phyloP scores from a whole-genome alignment of 139 green algal species.

The Raphidocelis subcapitata region DNA sequence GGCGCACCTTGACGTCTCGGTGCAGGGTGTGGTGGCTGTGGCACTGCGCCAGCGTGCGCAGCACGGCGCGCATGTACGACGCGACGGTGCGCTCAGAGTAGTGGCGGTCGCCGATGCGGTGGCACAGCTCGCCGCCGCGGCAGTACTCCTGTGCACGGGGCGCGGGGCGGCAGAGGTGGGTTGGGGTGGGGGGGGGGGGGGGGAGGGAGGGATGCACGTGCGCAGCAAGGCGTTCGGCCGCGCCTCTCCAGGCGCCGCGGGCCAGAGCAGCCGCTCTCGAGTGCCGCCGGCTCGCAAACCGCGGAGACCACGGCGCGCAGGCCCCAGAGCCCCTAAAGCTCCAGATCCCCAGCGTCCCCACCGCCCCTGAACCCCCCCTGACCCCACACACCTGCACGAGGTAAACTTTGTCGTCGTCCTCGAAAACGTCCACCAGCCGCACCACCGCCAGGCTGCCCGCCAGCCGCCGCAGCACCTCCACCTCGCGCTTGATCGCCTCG shows the following conservation, averaged over 20 bases:
- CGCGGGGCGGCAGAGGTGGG: too few relatives aligned
- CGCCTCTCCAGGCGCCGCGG: too few relatives aligned
- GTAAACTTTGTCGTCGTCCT: constrained; percentile 75
- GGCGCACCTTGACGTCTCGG: constrained; percentile 69
- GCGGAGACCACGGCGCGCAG: too few relatives aligned
- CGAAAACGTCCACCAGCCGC: constrained; percentile 68
- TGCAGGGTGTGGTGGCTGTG: constrained; percentile 81
- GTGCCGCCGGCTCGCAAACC: too few relatives aligned
- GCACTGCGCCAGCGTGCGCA: constrained; percentile 74
- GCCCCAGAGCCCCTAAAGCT: too few relatives aligned
- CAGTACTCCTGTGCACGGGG: constrained; percentile 89
- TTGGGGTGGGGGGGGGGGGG: too few relatives aligned
- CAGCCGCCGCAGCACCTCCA: constrained; percentile 67
- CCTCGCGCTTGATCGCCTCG: constrained; percentile 57
- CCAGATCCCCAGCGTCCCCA: too few relatives aligned
- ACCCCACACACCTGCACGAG: too few relatives aligned
- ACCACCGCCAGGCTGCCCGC: constrained; percentile 78
- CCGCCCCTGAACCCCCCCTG: too few relatives aligned
- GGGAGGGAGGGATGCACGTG: too few relatives aligned
- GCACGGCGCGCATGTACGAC: constrained; percentile 65
- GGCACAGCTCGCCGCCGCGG: constrained; percentile 75
- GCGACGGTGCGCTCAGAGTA: constrained; percentile 58
- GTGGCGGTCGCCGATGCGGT: constrained; percentile 61
- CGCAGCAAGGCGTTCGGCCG: too few relatives aligned
- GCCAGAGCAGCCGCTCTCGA: too few relatives aligned